These are phyloP conservation scores for Candida sakaeoensis DNA, from an alignment of 805 yeast genomes.

Conservation along the genomic window DNA sequence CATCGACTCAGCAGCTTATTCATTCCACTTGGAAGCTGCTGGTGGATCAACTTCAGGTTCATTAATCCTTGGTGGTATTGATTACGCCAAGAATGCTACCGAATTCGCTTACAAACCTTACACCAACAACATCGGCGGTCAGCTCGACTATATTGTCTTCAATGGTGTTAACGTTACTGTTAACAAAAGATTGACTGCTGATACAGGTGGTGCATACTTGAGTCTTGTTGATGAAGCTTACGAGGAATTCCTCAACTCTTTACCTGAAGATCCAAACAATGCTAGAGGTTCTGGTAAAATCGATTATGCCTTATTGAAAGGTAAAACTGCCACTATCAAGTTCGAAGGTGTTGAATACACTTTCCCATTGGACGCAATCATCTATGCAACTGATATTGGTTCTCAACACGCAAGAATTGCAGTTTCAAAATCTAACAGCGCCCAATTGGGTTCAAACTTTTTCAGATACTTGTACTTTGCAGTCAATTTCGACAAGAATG, in stretches of 20 bases:
- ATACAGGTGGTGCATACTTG: conserved; percentile 1
- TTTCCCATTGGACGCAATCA: conserved; percentile 3
- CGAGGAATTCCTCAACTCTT: neutral
- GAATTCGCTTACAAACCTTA: no score
- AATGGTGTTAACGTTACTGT: conserved; percentile 1
- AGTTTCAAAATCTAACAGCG: neutral
- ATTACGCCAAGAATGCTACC: conserved; percentile 2
- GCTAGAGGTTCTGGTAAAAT: conserved; percentile 1
- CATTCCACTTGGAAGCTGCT: neutral
- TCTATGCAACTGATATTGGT: neutral
- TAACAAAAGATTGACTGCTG: neutral
- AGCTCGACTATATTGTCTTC: neutral
- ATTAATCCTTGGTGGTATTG: conserved; percentile 5
- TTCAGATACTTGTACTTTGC: conserved; percentile 7
- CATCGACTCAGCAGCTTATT: conserved; percentile 3
- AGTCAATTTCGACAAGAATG: neutral
- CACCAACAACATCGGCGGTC: conserved; percentile 2
- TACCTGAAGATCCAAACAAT: conserved; percentile 4
- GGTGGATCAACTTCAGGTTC: neutral
- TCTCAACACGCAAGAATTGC: neutral
- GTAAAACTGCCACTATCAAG: neutral
- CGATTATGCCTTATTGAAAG: neutral
- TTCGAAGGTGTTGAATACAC: neutral
- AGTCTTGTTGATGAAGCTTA: neutral
- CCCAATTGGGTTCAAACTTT: conserved; percentile 3